Base-by-base conservation (phyloP, 306 rosid genomes). In the Casuarina glauca region DNA sequence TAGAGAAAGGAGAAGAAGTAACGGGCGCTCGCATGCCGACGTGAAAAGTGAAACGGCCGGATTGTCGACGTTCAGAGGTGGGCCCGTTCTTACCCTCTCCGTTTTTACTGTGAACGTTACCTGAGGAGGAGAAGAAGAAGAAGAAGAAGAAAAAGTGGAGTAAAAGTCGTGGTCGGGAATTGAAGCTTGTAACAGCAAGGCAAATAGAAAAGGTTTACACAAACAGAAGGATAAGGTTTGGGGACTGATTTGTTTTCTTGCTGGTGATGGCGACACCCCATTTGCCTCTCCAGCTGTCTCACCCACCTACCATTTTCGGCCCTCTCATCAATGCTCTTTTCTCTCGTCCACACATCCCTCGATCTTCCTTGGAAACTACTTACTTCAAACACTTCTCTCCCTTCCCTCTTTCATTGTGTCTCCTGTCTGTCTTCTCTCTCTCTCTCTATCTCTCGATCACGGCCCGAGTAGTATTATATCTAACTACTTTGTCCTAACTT, bases 231-330 rank as follows among this genome's bases (percentile, higher is more conserved):
- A 26, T 49, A 67, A 43, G 50, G 50, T 35, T 61, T 19, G 74
- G 57, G 46, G 52, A 12, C 52, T 20, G 3, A 32, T 72, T 66
- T 67, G 78, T 68, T 74, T 72, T 60, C 42, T 42, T 70, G 72
- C 54, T 19, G 5, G 54, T 74, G 83, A 78, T 51, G 51, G 75
- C 58, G 84, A 72, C 79, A 52, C 39, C 39, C 39, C 75, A 64
- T 79, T 73, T 51, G 41, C 74, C 49, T 20, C 26, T 35, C 69
- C 78, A 79, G 73, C 78, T 63, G 69, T 39, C 42, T 6, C 58
- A 62, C 70, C 58, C 32, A 45, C 2, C 13, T 12, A 20, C 60
- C 49, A 61, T 6, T 71, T 78, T 58, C 60, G 70, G 46, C 38
- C 20, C 69, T 69, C 16, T 52, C 51, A 52, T 68, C 62, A 26